phyloP scores from a whole-genome alignment of 352 stramenopile species.

The Phytophthora pisi region DNA sequence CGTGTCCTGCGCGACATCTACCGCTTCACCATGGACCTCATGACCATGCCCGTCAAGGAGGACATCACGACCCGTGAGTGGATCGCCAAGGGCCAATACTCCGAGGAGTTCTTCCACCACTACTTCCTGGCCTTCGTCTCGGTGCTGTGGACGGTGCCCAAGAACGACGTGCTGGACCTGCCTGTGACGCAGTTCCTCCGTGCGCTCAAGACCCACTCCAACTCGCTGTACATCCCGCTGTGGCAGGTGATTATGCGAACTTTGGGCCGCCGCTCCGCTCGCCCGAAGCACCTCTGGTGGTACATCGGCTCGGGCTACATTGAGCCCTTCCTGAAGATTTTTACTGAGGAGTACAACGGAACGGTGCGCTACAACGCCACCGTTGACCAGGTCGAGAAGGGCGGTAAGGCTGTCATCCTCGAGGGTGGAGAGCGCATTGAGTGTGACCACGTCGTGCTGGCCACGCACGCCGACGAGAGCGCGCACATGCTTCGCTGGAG shows the following conservation, averaged over 20 bases:
- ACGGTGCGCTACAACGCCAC: conserved; percentile 80
- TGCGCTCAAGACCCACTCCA: conserved; percentile 87
- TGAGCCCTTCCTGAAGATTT: conserved; percentile 87
- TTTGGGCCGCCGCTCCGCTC: conserved; percentile 71
- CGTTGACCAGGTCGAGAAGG: conserved; percentile 71
- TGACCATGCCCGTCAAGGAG: conserved; percentile 83
- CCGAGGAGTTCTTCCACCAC: conserved; percentile 84
- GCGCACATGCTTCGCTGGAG: conserved; percentile 81
- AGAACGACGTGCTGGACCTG: conserved; percentile 83
- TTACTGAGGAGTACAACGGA: conserved; percentile 81
- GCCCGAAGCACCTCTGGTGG: conserved; percentile 85
- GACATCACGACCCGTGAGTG: conserved; percentile 83
- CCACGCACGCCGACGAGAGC: conserved; percentile 81
- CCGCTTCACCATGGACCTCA: conserved; percentile 87
- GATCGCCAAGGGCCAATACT: conserved; percentile 72
- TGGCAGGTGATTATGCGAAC: conserved; percentile 85
- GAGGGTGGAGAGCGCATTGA: conserved; percentile 72
- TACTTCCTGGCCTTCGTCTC: conserved; percentile 89
- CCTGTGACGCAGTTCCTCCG: conserved; percentile 86
- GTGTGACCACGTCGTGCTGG: conserved; percentile 87
- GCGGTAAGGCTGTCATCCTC: conserved; percentile 82
- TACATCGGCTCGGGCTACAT: conserved; percentile 88
- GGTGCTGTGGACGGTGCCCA: conserved; percentile 88
- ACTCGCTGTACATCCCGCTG: conserved; percentile 87
- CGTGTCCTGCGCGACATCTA: conserved; percentile 88